These are phyloP conservation scores for Monosporascus sp. DNA, from an alignment of 2,329 filamentous ascomycete genomes.

Conservation along the genomic window DNA sequence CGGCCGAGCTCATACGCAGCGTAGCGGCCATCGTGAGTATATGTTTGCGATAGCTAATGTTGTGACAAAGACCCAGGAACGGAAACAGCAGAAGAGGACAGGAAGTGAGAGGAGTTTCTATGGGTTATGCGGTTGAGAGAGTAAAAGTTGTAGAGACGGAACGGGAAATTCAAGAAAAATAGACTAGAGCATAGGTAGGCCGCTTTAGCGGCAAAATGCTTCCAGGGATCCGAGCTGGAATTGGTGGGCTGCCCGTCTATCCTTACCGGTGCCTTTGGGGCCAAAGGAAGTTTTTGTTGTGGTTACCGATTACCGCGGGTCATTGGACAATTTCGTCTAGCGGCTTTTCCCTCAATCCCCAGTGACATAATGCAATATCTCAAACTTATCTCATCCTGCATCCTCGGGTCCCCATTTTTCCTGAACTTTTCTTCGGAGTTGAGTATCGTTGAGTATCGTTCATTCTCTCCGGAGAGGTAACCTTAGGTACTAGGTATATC, in stretches of 20 bases:
- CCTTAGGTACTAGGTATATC: not conserved
- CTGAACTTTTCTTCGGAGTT: not conserved
- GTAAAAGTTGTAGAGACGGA: not conserved
- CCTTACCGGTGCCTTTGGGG: not conserved
- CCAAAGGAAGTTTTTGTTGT: not conserved
- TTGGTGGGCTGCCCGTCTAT: not conserved
- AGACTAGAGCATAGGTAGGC: not conserved
- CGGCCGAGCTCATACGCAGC: conserved; percentile 73
- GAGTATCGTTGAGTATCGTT: no score
- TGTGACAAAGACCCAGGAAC: not conserved
- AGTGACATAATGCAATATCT: not conserved
- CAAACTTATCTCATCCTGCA: not conserved
- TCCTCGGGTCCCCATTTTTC: not conserved
- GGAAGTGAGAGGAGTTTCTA: not conserved
- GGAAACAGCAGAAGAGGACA: not conserved
- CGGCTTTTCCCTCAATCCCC: not conserved
- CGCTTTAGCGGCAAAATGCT: not conserved
- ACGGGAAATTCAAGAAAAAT: not conserved
- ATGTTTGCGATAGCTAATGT: not conserved
- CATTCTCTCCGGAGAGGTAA: not conserved
- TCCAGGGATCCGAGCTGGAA: not conserved
- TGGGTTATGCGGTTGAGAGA: not conserved
- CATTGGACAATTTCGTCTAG: not conserved
- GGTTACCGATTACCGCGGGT: not conserved
- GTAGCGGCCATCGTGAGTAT: conserved; percentile 69